Percentiles rank a stretch among this genome's conserved stretches.
Conservation (phyloP, 805 yeast species). For the Zygosaccharomyces rouxii region DNA sequence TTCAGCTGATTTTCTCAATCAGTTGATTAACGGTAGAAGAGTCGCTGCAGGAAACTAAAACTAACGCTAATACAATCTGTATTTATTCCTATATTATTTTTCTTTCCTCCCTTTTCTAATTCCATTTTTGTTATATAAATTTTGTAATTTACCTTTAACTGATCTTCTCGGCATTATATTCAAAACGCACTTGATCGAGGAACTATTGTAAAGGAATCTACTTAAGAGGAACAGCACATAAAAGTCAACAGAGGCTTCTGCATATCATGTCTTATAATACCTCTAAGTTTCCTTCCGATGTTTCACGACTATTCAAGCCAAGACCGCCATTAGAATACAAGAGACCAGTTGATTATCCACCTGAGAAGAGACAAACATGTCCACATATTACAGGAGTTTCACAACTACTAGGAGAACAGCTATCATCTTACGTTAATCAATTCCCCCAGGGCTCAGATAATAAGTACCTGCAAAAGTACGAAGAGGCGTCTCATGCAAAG, state of each 20-base stretch:
- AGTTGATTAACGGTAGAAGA: conserved; percentile 75
- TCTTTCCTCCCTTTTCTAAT: conserved; percentile 3
- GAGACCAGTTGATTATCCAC: conserved; percentile 47
- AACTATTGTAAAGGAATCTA: not conserved
- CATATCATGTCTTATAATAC: conserved; percentile 27
- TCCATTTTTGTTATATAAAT: not conserved
- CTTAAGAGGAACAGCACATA: not conserved
- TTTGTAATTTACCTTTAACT: not conserved
- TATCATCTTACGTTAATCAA: conserved; percentile 33
- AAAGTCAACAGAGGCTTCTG: not conserved
- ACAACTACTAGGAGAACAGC: conserved; percentile 21
- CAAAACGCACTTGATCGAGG: not conserved
- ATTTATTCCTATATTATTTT: conserved; percentile 3
- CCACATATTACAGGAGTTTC: conserved; percentile 45
- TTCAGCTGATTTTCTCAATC: conserved; percentile 77
- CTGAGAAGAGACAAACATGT: conserved; percentile 44
- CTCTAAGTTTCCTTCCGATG: conserved; percentile 39
- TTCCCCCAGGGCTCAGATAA: conserved; percentile 26
- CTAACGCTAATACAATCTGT: not conserved
- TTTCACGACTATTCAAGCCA: conserved; percentile 43
- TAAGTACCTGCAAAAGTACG: conserved; percentile 28
- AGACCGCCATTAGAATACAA: conserved; percentile 51
- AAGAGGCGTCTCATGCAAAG: conserved; percentile 17
- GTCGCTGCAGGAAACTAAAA: conserved; percentile 32
- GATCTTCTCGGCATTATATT: conserved; percentile 1